Evolutionary conservation across 495 filamentous ascomycete genomes (phyloP).

Genomic region (Thermothielavioides terrestris): DNA sequence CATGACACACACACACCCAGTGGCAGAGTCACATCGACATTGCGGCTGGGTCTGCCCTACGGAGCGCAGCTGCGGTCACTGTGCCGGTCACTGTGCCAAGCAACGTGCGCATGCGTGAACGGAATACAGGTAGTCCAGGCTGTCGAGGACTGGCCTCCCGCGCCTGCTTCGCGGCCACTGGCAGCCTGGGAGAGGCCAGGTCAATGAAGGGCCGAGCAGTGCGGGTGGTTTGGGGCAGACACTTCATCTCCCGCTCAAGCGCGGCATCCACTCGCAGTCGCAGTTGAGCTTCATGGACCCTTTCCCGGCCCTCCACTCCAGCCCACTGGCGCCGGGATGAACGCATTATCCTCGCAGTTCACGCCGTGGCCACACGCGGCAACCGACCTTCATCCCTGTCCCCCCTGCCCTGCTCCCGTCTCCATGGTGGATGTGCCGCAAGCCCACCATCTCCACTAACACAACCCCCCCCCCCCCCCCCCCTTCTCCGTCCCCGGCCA

Average conservation of each 20-base stretch:
- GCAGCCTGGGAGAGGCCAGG: neutral
- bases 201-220: neutral
- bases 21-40: slow-evolving; percentile 12
- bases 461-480: slow-evolving; percentile 9
- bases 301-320: neutral
- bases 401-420: slow-evolving; percentile 12
- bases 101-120: neutral
- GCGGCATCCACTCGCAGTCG: neutral
- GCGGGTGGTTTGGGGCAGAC: neutral
- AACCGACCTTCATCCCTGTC: slow-evolving; percentile 10
- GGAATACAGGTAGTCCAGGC: slow-evolving; percentile 1
- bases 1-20: neutral
- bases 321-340: slow-evolving; percentile 3
- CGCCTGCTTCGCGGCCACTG: no score
- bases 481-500: no score
- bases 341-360: slow-evolving; percentile 2
- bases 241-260: slow-evolving; percentile 6
- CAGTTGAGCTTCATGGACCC: no score
- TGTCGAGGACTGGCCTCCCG: no score
- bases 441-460: slow-evolving; percentile 4
- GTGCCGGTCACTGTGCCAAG: no score
- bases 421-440: slow-evolving; percentile 11
- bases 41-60: slow-evolving; percentile 16
- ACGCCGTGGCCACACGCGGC: neutral
- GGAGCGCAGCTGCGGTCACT: slow-evolving; percentile 1